A percentile compares a stretch with the other conserved stretches of the same genome.
Conservation (phyloP, 2,329 filamentous ascomycete genomes). For the Colletotrichum tofieldiae region DNA sequence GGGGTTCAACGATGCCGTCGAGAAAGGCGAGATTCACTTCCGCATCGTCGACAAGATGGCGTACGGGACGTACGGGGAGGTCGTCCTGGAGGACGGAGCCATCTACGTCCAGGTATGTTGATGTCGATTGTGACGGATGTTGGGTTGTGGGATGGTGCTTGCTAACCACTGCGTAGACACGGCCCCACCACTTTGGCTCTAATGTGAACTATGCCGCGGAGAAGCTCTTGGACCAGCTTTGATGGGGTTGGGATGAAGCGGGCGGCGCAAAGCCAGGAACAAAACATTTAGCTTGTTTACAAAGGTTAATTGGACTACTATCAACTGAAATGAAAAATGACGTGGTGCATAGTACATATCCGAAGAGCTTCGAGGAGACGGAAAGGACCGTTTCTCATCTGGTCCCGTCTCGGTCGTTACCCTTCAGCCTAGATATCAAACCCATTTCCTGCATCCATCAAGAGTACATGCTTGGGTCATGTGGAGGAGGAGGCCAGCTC, state of each 20-base stretch:
- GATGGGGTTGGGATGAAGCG: conserved; percentile 6
- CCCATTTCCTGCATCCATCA: too few species aligned
- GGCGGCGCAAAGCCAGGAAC: too few species aligned
- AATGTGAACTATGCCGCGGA: conserved; percentile 55
- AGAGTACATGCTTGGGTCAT: too few species aligned
- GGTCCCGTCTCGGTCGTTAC: too few species aligned
- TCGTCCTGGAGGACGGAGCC: conserved; percentile 63
- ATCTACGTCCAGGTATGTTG: conserved; percentile 65
- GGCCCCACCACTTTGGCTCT: conserved; percentile 53
- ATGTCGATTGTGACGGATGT: too few species aligned
- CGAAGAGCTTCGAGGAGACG: too few species aligned
- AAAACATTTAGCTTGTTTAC: neutral
- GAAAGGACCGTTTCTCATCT: too few species aligned
- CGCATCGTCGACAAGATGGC: conserved; percentile 63
- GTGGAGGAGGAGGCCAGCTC: too few species aligned
- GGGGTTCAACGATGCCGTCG: conserved; percentile 63
- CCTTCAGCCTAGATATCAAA: too few species aligned
- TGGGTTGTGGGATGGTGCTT: neutral
- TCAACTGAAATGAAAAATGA: neutral
- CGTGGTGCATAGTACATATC: neutral
- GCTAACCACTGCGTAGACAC: conserved; percentile 48
- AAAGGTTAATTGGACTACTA: neutral
- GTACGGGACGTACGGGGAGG: conserved; percentile 61
- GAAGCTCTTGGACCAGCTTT: conserved; percentile 56
- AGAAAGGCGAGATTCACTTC: conserved; percentile 60